phyloP scores from a whole-genome alignment of 768 basidiomycete genomes.

The Hysterangium stoloniferum region DNA sequence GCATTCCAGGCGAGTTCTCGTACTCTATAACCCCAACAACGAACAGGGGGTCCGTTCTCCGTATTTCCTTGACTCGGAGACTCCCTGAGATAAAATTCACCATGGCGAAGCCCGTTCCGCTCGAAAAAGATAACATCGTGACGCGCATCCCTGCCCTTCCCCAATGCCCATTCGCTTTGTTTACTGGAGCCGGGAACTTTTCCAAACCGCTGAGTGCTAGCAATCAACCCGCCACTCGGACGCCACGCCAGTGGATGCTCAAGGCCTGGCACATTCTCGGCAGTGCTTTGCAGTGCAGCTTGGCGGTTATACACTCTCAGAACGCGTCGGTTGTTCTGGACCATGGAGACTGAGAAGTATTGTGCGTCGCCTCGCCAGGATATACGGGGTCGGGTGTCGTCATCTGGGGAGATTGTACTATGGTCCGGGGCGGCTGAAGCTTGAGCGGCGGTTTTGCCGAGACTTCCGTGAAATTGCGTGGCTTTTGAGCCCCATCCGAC shows the following conservation, averaged over 20 bases:
- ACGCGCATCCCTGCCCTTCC: conserved; percentile 53
- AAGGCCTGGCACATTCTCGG: conserved; percentile 74
- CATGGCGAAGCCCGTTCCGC: conserved; percentile 87
- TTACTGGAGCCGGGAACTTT: conserved; percentile 21
- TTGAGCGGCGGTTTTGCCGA: conserved; percentile 79
- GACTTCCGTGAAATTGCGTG: conserved; percentile 95
- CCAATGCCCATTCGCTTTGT: conserved; percentile 43
- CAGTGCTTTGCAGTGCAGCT: conserved; percentile 71
- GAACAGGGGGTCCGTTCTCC: conserved; percentile 22
- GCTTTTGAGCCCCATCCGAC: conserved; percentile 97
- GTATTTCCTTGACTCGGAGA: conserved; percentile 16
- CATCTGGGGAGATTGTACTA: conserved; percentile 53
- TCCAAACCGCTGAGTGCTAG: conserved; percentile 74
- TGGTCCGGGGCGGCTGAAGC: conserved; percentile 29
- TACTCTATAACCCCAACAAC: conserved; percentile 61
- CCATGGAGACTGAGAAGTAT: conserved; percentile 77
- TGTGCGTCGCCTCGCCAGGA: conserved; percentile 93
- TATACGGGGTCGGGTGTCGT: conserved; percentile 64
- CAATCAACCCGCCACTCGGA: conserved; percentile 83
- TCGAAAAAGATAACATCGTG: conserved; percentile 94
- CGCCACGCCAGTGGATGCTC: conserved; percentile 80
- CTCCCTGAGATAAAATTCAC: conserved; percentile 68
- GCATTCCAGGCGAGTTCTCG: conserved; percentile 79
- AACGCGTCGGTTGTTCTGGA: conserved; percentile 48
- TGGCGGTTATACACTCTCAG: conserved; percentile 73